phyloP scores from a whole-genome alignment of 192 early-diverging fungal species.

The Phycomyces blakesleeanus region DNA sequence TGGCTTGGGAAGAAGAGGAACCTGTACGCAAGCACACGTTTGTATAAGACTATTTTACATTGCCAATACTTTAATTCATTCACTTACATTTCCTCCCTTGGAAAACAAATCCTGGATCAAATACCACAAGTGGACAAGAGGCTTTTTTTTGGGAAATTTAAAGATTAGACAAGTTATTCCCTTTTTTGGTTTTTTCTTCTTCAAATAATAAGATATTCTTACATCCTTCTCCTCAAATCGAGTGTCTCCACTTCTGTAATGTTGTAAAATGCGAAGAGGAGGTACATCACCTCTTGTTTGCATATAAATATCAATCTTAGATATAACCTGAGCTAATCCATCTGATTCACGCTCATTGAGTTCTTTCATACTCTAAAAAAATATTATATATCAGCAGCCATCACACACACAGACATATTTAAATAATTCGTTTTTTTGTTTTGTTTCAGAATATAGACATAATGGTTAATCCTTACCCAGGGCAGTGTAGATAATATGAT shows the following conservation, averaged over 20 bases:
- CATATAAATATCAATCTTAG: conserved; percentile 51
- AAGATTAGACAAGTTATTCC: too few relatives aligned
- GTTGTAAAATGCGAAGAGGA: conserved; percentile 6
- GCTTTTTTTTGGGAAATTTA: conserved; percentile 3
- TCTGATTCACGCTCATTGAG: conserved; percentile 48
- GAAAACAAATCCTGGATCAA: conserved; percentile 11
- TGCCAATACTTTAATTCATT: not conserved
- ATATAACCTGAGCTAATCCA: conserved; percentile 44
- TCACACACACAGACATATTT: not conserved
- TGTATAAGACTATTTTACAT: not conserved
- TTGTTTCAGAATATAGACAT: not conserved
- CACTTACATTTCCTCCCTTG: conserved; percentile 21
- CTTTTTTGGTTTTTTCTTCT: too few relatives aligned
- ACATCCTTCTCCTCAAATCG: conserved; percentile 12
- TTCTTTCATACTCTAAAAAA: conserved; percentile 38
- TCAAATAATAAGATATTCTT: not conserved
- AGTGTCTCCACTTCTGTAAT: conserved; percentile 13
- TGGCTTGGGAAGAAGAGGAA: conserved; percentile 44
- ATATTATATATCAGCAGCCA: not conserved
- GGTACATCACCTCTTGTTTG: conserved; percentile 25
- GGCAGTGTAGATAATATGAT: conserved; percentile 77
- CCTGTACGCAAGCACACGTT: conserved; percentile 14
- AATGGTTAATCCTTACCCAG: conserved; percentile 46
- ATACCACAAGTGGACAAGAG: conserved; percentile 20
- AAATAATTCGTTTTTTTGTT: not conserved